phyloP scores from a whole-genome alignment of 2,329 filamentous ascomycete species.

The Ascochyta clinopodiicola region DNA sequence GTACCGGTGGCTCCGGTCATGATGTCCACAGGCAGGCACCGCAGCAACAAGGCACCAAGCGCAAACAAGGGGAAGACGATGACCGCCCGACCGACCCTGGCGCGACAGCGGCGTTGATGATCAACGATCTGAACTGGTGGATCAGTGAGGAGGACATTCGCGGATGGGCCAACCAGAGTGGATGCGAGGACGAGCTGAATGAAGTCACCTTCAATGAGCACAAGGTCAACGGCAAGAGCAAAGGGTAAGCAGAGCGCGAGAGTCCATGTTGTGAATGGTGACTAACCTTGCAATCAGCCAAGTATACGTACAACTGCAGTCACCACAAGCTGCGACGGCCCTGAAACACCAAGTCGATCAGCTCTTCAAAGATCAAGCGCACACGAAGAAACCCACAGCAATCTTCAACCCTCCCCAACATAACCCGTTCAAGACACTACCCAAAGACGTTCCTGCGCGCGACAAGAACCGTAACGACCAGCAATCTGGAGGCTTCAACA shows the following conservation, averaged over 20 bases:
- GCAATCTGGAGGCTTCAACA: slow-evolving; percentile 43
- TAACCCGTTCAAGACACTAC: slow-evolving; percentile 90
- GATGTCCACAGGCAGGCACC: slow-evolving; percentile 52
- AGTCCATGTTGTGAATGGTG: background rate
- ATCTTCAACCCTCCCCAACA: slow-evolving; percentile 76
- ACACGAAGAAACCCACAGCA: slow-evolving; percentile 71
- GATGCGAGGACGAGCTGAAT: slow-evolving; percentile 82
- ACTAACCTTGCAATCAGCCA: slow-evolving; percentile 55
- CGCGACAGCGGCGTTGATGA: slow-evolving; percentile 75
- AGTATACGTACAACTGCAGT: slow-evolving; percentile 84
- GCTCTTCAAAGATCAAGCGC: slow-evolving; percentile 63
- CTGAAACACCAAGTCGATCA: slow-evolving; percentile 82
- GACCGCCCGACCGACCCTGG: slow-evolving; percentile 64
- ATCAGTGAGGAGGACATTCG: slow-evolving; percentile 88
- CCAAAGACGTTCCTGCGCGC: slow-evolving; percentile 82
- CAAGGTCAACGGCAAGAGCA: slow-evolving; percentile 98
- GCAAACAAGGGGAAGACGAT: slow-evolving; percentile 62
- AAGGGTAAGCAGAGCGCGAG: slow-evolving; percentile 70
- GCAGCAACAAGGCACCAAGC: slow-evolving; percentile 65
- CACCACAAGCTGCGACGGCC: slow-evolving; percentile 83
- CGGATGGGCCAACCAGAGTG: slow-evolving; percentile 81
- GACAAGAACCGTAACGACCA: slow-evolving; percentile 69
- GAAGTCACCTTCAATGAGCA: slow-evolving; percentile 98
- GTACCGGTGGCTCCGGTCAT: slow-evolving; percentile 50
- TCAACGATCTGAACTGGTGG: slow-evolving; percentile 96